These are phyloP conservation scores for Sporothrix dimorphospora DNA, from an alignment of 2,329 filamentous ascomycete genomes.

Conservation along the genomic window DNA sequence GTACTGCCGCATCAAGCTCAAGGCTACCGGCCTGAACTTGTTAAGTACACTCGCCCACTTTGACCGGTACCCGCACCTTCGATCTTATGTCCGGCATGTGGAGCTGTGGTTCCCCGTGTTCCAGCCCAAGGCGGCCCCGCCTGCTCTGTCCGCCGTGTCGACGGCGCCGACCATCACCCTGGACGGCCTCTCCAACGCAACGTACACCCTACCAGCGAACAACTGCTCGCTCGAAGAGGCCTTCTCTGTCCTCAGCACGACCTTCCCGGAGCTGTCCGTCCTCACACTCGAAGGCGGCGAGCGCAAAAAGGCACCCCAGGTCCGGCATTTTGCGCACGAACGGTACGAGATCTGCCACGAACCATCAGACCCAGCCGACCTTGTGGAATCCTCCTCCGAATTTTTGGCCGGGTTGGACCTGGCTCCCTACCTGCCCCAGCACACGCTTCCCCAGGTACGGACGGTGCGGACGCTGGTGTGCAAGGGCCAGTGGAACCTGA, in stretches of 20 bases:
- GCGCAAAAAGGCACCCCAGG: constrained; percentile 72
- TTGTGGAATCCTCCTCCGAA: neutral
- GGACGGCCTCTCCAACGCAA: constrained; percentile 59
- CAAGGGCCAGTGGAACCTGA: constrained; percentile 77
- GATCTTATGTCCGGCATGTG: constrained; percentile 68
- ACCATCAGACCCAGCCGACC: neutral
- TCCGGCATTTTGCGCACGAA: constrained; percentile 55
- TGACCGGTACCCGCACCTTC: constrained; percentile 59
- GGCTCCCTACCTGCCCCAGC: constrained; percentile 18
- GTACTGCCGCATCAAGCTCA: constrained; percentile 76
- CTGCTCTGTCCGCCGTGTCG: constrained; percentile 48
- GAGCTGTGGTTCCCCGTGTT: constrained; percentile 81
- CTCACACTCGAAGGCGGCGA: constrained; percentile 78
- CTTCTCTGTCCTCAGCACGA: constrained; percentile 63
- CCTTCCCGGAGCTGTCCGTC: constrained; percentile 64
- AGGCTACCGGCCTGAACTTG: constrained; percentile 67
- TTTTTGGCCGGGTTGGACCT: neutral
- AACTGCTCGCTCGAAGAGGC: constrained; percentile 73
- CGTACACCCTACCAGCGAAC: constrained; percentile 62
- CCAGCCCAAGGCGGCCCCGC: constrained; percentile 56
- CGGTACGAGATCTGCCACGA: constrained; percentile 6
- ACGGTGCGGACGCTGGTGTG: constrained; percentile 70
- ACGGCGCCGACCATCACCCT: constrained; percentile 57
- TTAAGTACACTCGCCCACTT: constrained; percentile 66
- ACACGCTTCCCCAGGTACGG: constrained; percentile 45